phyloP scores from a whole-genome alignment of 2,329 filamentous ascomycete species.

The Acrocalymma vagum region DNA sequence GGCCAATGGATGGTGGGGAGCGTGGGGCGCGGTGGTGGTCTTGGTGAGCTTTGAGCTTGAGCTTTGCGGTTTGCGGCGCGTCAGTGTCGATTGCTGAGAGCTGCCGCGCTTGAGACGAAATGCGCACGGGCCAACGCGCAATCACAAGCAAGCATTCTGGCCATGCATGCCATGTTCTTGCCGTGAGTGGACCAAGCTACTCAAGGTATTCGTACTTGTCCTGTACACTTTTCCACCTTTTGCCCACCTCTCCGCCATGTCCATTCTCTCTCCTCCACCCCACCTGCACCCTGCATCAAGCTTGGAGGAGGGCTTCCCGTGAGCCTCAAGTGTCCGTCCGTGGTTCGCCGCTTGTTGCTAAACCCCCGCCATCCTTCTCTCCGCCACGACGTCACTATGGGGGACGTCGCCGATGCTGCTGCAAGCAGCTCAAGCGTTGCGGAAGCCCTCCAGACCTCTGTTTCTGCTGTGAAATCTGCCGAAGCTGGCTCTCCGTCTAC shows the following conservation, averaged over 20 bases:
- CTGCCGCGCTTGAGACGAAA: slow-evolving; percentile 16
- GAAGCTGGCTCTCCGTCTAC: slow-evolving; percentile 36
- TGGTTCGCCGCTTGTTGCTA: too few species aligned
- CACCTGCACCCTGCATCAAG: too few species aligned
- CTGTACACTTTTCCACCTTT: too few species aligned
- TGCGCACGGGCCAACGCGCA: slow-evolving; percentile 12
- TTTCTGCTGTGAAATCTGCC: slow-evolving; percentile 27
- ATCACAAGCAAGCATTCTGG: slow-evolving; percentile 13
- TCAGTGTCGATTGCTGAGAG: slow-evolving; percentile 9
- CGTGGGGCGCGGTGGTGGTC: slow-evolving; percentile 7
- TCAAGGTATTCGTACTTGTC: too few species aligned
- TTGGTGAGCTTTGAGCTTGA: slow-evolving; percentile 13
- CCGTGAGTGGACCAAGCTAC: too few species aligned
- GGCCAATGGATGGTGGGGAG: slow-evolving; percentile 34
- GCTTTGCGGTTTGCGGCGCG: slow-evolving; percentile 15
- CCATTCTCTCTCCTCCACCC: too few species aligned
- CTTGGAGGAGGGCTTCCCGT: too few species aligned
- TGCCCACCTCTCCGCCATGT: too few species aligned
- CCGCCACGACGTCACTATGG: too few species aligned
- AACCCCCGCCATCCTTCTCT: too few species aligned
- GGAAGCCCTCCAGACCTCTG: slow-evolving; percentile 27
- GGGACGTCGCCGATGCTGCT: slow-evolving; percentile 3
- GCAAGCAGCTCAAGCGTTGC: slow-evolving; percentile 22
- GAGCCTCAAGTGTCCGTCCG: too few species aligned
- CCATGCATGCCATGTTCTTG: too few species aligned